Conservation (phyloP, 768 basidiomycete species). For the Pisolithus marmoratus region DNA sequence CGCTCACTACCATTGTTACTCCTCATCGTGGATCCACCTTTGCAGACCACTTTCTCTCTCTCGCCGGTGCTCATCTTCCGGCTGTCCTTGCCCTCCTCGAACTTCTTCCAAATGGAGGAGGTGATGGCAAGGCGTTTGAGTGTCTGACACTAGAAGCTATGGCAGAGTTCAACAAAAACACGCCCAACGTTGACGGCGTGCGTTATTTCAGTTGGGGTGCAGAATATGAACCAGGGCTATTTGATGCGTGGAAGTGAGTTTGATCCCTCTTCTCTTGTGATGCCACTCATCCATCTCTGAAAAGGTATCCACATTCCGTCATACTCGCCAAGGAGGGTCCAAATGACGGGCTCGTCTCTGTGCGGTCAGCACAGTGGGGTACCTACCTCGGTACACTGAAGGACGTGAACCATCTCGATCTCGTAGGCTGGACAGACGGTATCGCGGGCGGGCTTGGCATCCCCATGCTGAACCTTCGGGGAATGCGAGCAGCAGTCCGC, state of each 20-base stretch:
- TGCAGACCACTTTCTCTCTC: slow-evolving; percentile 81
- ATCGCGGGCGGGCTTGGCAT: slow-evolving; percentile 22
- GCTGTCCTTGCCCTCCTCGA: slow-evolving; percentile 71
- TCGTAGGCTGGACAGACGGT: slow-evolving; percentile 80
- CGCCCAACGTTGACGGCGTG: slow-evolving; percentile 72
- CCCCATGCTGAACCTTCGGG: slow-evolving; percentile 36
- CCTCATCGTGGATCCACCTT: slow-evolving; percentile 94
- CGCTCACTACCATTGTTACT: slow-evolving; percentile 90
- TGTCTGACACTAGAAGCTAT: slow-evolving; percentile 81
- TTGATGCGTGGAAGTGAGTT: slow-evolving; percentile 79
- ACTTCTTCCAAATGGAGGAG: slow-evolving; percentile 84
- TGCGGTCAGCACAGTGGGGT: slow-evolving; percentile 88
- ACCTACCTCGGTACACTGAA: slow-evolving; percentile 91
- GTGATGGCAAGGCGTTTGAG: slow-evolving; percentile 92
- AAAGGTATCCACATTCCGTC: slow-evolving; percentile 67
- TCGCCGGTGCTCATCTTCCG: slow-evolving; percentile 64
- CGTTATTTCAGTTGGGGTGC: slow-evolving; percentile 97
- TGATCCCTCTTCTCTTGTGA: background rate
- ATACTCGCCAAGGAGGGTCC: slow-evolving; percentile 84
- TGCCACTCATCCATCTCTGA: background rate
- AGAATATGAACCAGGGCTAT: slow-evolving; percentile 76
- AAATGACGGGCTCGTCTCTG: slow-evolving; percentile 91
- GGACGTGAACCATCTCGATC: slow-evolving; percentile 87
- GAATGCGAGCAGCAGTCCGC: slow-evolving; percentile 83
- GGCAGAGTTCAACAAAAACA: slow-evolving; percentile 82